Conservation (phyloP, 1,284 basidiomycete species). For the Wolfiporia cocos region DNA sequence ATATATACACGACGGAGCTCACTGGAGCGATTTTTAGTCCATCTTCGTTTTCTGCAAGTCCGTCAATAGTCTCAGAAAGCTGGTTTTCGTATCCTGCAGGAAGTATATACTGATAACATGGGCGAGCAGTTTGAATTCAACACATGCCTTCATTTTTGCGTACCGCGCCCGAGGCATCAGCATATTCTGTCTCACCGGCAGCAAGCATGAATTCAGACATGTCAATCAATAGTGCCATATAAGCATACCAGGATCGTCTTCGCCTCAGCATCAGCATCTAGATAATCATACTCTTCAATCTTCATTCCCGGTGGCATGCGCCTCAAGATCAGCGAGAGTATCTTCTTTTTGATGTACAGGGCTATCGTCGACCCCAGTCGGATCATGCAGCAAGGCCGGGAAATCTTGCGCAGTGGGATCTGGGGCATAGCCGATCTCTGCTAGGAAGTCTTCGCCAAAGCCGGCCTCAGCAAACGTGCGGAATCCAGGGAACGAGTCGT, state of each 20-base stretch:
- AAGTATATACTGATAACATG: too few relatives aligned
- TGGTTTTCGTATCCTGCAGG: neutral
- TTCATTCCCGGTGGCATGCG: too few relatives aligned
- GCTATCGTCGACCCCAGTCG: neutral
- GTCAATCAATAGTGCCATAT: neutral
- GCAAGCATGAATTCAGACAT: neutral
- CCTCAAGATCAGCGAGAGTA: too few relatives aligned
- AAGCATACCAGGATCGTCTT: neutral
- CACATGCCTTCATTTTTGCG: neutral
- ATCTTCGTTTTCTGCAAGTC: constrained; percentile 2
- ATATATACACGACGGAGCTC: too few relatives aligned
- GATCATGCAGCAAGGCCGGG: neutral
- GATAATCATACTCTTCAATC: neutral
- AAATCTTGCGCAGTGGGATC: constrained; percentile 2
- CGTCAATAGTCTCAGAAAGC: constrained; percentile 1
- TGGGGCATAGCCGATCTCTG: constrained; percentile 14
- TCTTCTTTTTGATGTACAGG: neutral
- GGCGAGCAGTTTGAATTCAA: neutral
- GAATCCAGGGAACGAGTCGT: constrained; percentile 21
- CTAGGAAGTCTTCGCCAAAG: constrained; percentile 21
- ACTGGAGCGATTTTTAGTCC: neutral
- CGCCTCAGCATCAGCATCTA: neutral
- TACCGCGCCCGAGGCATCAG: neutral
- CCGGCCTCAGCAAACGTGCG: constrained; percentile 22
- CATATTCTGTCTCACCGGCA: constrained; percentile 3